Evolutionary conservation across 1,284 basidiomycete species (phyloP).

Genomic region (Ganoderma sinense): DNA sequence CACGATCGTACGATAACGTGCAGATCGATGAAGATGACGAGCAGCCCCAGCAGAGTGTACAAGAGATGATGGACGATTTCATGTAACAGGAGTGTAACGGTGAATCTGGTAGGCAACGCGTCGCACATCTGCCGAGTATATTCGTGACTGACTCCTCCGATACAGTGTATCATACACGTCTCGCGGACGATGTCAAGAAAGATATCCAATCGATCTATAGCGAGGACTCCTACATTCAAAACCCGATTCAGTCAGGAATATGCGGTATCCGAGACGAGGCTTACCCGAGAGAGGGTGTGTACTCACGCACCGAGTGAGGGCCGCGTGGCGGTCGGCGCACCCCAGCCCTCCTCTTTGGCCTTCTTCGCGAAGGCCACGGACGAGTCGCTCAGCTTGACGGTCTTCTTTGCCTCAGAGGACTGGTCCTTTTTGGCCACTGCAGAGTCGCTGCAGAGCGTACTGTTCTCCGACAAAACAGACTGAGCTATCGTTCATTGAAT

Average conservation of each 20-base stretch:
- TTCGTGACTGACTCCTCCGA: not conserved
- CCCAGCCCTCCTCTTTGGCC: slow-evolving; percentile 28
- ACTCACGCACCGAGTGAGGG: slow-evolving; percentile 20
- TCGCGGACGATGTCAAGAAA: not conserved
- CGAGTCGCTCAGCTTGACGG: slow-evolving; percentile 16
- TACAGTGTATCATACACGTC: not conserved
- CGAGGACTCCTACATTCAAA: not conserved
- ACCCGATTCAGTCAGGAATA: not conserved
- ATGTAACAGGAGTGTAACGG: slow-evolving; percentile 37
- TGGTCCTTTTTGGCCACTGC: not conserved
- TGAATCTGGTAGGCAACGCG: not conserved
- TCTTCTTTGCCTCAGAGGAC: not conserved
- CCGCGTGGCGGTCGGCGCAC: slow-evolving; percentile 23
- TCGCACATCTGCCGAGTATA: not conserved
- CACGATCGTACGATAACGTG: slow-evolving; percentile 78
- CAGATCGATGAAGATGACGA: slow-evolving; percentile 58
- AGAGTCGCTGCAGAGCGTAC: not conserved
- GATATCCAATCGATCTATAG: not conserved
- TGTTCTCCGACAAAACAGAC: slow-evolving; percentile 17
- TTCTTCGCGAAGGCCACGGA: slow-evolving; percentile 26
- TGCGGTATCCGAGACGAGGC: not conserved
- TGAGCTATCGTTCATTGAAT: not conserved
- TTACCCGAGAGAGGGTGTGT: not conserved
- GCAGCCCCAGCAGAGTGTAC: slow-evolving; percentile 60
- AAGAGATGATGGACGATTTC: slow-evolving; percentile 68